These are phyloP conservation scores for Epichloe uncinata DNA, from an alignment of 2,329 filamentous ascomycete species.

Conservation along the genomic window DNA sequence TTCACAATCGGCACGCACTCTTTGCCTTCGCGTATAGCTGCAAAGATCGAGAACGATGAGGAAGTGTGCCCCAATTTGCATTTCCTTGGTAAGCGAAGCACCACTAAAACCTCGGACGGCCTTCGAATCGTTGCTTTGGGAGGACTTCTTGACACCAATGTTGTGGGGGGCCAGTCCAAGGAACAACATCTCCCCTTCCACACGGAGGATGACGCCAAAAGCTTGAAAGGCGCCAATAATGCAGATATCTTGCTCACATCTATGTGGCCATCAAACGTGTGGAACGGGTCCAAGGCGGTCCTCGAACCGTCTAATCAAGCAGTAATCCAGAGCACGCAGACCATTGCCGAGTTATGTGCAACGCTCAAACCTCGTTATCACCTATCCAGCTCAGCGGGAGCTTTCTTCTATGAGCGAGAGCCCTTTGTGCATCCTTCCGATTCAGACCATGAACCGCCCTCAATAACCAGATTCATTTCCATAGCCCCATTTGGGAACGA, in stretches of 20 bases:
- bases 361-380: constrained; percentile 85
- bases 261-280: constrained; percentile 69
- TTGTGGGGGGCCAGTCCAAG: constrained; percentile 49
- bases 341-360: constrained; percentile 65
- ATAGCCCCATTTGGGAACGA: constrained; percentile 66
- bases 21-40: constrained; percentile 57
- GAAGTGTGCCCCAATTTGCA: constrained; percentile 82
- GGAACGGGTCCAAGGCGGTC: constrained; percentile 50
- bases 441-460: constrained; percentile 34
- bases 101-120: constrained; percentile 80
- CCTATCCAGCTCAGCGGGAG: constrained; percentile 52
- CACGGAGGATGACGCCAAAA: constrained; percentile 60
- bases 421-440: constrained; percentile 63
- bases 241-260: constrained; percentile 81
- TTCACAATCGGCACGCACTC: constrained; percentile 66
- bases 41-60: constrained; percentile 60
- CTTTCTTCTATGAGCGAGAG: constrained; percentile 78
- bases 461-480: constrained; percentile 80
- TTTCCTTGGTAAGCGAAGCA: constrained; percentile 75
- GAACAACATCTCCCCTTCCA: constrained; percentile 67
- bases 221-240: constrained; percentile 59
- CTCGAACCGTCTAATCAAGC: constrained; percentile 39
- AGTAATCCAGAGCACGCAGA: constrained; percentile 42
- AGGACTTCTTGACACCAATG: constrained; percentile 51
- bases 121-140: constrained; percentile 76